Base-by-base conservation (phyloP, 768 basidiomycete genomes). In the Coprinopsis strossmayeri region DNA sequence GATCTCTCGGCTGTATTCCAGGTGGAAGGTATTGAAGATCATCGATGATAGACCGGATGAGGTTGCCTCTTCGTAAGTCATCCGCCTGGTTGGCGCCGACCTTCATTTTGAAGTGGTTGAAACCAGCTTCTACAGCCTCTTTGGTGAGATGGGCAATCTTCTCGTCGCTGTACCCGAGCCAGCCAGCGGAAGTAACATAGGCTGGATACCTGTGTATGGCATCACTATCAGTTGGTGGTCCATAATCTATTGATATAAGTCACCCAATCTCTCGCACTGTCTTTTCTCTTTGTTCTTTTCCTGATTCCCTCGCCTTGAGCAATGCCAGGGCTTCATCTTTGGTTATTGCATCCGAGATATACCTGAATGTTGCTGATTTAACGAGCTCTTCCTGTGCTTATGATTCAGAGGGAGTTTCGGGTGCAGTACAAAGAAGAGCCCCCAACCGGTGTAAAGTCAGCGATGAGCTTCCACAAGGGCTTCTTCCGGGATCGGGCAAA, bases 41-140 rank as follows among this genome's bases (percentile, higher is more conserved):
- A 59, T 98, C 95, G 63, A 98, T 96, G 66, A 97, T 88, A 40
- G 87, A 90, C 49, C 95, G 83, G 56, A 98, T 94, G 59, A 97
- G 75, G 58, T 77, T 78, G 18, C 91, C 91, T 46, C 94, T 83
- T 43, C 91, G 84, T 45, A 93, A 71, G 66, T 96, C 95, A 62
- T 84, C 81, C 32, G 81, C 77, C 49, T 79, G 72, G 66, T 88
- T 76, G 21, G 87, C 84, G 46, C 95, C 95, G 55, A 98, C 95
- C 71, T 97, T 98, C 84, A 97, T 93, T 70, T 97, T 97, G 80
- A 98, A 98, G 69, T 96, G 93, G 69, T 91, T 95, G 79, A 98
- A 98, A 18, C 94, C 94, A 37, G 77, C 79, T 20, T 76, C 67
- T 45, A 98, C 73, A 26, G 92, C 89, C 61, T 93, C 90, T 59